phyloP scores from a whole-genome alignment of 768 basidiomycete genomes.

The Kwoniella mangroviensis region DNA sequence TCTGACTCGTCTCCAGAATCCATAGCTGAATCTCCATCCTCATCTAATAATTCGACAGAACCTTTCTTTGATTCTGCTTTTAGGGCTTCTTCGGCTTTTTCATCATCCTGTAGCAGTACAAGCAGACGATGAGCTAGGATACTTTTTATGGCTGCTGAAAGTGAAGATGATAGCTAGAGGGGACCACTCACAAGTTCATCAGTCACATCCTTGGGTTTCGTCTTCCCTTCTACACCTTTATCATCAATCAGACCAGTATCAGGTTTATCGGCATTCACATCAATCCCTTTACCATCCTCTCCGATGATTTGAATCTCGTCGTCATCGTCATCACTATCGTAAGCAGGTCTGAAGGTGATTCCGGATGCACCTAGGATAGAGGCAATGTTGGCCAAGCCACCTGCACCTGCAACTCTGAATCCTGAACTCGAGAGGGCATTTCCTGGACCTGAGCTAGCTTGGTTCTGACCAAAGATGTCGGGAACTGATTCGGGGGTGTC shows the following conservation, averaged over 20 bases:
- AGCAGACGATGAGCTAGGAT: not conserved
- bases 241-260: slow-evolving; percentile 28
- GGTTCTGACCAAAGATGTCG: slow-evolving; percentile 63
- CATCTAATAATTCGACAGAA: slow-evolving; percentile 42
- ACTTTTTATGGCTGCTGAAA: not conserved
- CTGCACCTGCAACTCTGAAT: slow-evolving; percentile 57
- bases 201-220: slow-evolving; percentile 39
- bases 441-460: slow-evolving; percentile 13
- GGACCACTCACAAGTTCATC: slow-evolving; percentile 33
- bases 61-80: slow-evolving; percentile 30
- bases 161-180: not conserved
- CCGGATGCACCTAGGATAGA: slow-evolving; percentile 68
- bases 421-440: slow-evolving; percentile 43
- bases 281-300: slow-evolving; percentile 57
- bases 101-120: slow-evolving; percentile 17
- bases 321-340: slow-evolving; percentile 63
- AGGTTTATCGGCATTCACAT: slow-evolving; percentile 22
- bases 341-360: slow-evolving; percentile 69
- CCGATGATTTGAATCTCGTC: slow-evolving; percentile 66
- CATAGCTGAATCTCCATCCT: slow-evolving; percentile 53
- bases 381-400: slow-evolving; percentile 63
- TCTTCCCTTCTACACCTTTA: slow-evolving; percentile 32
- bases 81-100: slow-evolving; percentile 14
- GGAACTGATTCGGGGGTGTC: slow-evolving; percentile 75
- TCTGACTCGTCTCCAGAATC: slow-evolving; percentile 51